Evolutionary conservation across 805 yeast species (phyloP).

Genomic region (Saccharomyces paradoxus): DNA sequence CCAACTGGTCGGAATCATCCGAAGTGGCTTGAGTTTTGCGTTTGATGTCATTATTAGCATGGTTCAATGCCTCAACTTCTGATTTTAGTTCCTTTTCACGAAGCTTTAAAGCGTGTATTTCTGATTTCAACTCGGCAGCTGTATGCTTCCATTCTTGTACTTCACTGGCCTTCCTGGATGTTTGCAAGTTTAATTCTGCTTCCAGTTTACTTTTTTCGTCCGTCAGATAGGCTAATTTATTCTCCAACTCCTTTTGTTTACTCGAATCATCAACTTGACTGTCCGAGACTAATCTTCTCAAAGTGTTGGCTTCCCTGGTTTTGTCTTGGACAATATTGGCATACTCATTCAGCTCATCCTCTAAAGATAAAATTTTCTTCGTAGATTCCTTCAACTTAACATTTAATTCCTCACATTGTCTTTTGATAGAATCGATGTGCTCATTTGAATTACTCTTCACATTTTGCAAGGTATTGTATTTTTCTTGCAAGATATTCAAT

Average conservation of each 20-base stretch:
- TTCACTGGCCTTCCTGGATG: constrained; percentile 56
- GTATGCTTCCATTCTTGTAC: constrained; percentile 51
- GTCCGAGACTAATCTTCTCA: constrained; percentile 61
- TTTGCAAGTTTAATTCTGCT: constrained; percentile 38
- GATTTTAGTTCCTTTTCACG: constrained; percentile 29
- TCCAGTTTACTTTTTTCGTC: constrained; percentile 62
- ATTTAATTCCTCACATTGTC: constrained; percentile 63
- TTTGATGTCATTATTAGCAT: constrained; percentile 25
- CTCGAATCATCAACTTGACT: constrained; percentile 50
- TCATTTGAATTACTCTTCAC: constrained; percentile 34
- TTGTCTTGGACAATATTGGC: constrained; percentile 70
- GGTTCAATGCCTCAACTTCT: constrained; percentile 27
- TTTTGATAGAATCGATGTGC: constrained; percentile 44
- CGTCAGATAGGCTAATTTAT: constrained; percentile 39
- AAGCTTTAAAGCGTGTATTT: constrained; percentile 30
- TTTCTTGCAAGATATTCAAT: constrained; percentile 32
- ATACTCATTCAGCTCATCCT: constrained; percentile 76
- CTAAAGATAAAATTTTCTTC: constrained; percentile 53
- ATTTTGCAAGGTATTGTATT: constrained; percentile 32
- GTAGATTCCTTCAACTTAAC: constrained; percentile 61
- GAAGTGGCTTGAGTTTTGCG: constrained; percentile 19
- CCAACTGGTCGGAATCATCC: constrained; percentile 29
- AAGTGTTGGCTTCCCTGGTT: constrained; percentile 65
- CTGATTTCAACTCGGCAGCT: constrained; percentile 34
- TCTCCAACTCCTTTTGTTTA: constrained; percentile 47